Evolutionary conservation across 345 rosid species (phyloP).

Genomic region (Microcos paniculata): DNA sequence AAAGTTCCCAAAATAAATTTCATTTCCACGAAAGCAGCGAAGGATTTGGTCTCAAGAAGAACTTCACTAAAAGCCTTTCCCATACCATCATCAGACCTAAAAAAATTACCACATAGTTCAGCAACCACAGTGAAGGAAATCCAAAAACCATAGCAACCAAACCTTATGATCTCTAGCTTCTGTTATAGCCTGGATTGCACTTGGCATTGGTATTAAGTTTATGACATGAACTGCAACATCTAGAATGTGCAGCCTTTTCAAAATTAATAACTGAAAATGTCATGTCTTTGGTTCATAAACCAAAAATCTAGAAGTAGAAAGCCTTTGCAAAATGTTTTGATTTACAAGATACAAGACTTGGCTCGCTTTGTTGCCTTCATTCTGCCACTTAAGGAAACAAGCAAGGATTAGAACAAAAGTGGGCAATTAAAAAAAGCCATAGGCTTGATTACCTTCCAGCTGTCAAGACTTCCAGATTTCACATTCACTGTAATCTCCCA

Average conservation of each 20-base stretch:
- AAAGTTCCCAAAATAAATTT: neutral
- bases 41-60: neutral
- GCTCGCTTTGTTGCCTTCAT: neutral
- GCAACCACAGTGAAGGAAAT: neutral
- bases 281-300: neutral
- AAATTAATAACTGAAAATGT: neutral
- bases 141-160: neutral
- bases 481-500: conserved; percentile 74
- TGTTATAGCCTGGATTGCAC: neutral
- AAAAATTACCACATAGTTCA: neutral
- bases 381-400: neutral
- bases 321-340: neutral
- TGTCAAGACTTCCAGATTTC: conserved; percentile 60
- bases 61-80: neutral
- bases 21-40: neutral
- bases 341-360: neutral
- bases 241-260: neutral
- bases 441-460: conserved; percentile 76
- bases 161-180: neutral
- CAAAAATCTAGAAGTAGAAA: neutral
- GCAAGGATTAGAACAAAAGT: neutral
- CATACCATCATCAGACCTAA: neutral
- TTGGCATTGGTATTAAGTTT: neutral
- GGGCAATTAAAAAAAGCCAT: conserved; percentile 15
- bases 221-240: neutral